Percentiles rank a stretch among this genome's conserved stretches.
phyloP scores from a whole-genome alignment of 768 basidiomycete genomes.

The Zangia roseola region DNA sequence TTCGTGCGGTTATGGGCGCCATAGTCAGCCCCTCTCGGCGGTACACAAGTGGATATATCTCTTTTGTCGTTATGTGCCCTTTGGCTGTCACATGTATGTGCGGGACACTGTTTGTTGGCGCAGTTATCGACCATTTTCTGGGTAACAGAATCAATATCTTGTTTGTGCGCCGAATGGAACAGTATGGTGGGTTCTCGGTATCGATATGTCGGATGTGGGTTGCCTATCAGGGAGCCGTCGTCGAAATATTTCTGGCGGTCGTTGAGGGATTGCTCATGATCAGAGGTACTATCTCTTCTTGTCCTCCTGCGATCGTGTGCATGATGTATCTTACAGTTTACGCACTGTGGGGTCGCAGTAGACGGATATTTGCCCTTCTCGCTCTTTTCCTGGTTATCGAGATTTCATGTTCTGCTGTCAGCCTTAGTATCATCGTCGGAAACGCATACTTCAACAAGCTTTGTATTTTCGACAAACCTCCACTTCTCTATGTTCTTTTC shows the following conservation, averaged over 20 bases:
- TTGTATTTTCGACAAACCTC: constrained; percentile 6
- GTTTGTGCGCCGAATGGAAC: constrained; percentile 7
- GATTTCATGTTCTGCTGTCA: neutral
- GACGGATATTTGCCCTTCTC: constrained; percentile 3
- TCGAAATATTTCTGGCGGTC: constrained; percentile 3
- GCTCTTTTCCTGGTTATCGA: constrained; percentile 1
- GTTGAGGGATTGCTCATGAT: constrained; percentile 13
- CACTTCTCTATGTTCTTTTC: constrained; percentile 1
- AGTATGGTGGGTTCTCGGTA: neutral
- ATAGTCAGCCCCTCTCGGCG: neutral
- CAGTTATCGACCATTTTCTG: neutral
- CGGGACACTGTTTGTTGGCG: neutral
- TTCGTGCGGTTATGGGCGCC: neutral
- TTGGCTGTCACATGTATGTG: constrained; percentile 10
- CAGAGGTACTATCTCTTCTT: constrained; percentile 1
- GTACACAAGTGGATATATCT: constrained; percentile 9
- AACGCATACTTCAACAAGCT: constrained; percentile 4
- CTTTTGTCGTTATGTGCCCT: constrained; percentile 7
- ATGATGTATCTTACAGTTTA: constrained; percentile 2
- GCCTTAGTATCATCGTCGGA: neutral
- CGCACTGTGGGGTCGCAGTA: constrained; percentile 2
- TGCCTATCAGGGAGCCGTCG: constrained; percentile 6
- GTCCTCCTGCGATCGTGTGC: neutral
- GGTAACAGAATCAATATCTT: neutral
- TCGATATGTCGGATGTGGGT: constrained; percentile 9